Base-by-base conservation (phyloP, 78 protist genomes). In the Guillardia theta region DNA sequence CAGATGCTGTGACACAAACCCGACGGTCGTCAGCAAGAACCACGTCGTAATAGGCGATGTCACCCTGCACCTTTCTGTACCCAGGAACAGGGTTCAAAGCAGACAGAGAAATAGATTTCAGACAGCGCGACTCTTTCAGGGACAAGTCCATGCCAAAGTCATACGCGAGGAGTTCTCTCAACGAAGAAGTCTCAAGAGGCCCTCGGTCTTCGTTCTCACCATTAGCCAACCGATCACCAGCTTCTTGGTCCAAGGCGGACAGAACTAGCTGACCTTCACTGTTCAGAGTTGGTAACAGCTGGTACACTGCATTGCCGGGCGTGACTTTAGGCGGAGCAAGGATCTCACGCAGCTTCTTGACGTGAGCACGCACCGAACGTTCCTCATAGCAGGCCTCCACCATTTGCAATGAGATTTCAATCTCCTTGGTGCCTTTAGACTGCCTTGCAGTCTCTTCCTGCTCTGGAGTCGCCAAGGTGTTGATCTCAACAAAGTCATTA, bases 331-430 rank as follows among this genome's bases (percentile, higher is more conserved):
- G 90, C 9, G 90, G 90, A 19, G 48, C 19, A 22, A 80, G 48
- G 4, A 80, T 27, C 22, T 80, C 90, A 48, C 90, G 90, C 90
- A 80, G 90, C 36, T 48, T 2, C 1, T 24, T 46, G 58, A 80
- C 90, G 90, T 80, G 90, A 22, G 90, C 90, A 24, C 41, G 83
- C 33, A 12, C 50, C 6, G 90, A 19, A 48, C 90, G 90, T 48
- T 80, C 90, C 53, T 80, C 90, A 6, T 80, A 80, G 53, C 46
- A 80, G 18, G 50, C 90, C 24, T 39, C 90, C 1, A 48, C 46
- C 53, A 44, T 39, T 1, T n/a, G 21, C 5, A 80, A 37, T 24
- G 50, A 1, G 30, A 44, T 39, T 24, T 53, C 62, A 21, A 21
- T 53, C 18, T 53, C 33, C 18, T 53, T 53, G 12, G 12, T 18